phyloP scores from a whole-genome alignment of 768 basidiomycete genomes.

The Russula lepida region DNA sequence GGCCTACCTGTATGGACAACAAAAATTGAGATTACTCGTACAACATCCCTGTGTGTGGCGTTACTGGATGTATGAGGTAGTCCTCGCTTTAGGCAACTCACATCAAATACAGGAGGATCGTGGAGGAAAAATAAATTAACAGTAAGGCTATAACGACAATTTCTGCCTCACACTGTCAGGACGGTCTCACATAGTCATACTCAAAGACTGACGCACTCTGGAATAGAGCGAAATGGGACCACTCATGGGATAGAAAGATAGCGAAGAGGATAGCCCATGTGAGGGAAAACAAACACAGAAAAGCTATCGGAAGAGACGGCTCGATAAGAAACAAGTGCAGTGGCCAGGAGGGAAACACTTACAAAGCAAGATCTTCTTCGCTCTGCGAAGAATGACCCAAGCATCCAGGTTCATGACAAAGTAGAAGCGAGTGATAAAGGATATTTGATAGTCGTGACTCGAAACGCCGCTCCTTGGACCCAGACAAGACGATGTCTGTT shows the following conservation, averaged over 20 bases:
- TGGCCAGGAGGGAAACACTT: background rate
- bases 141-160: background rate
- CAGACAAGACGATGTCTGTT: background rate
- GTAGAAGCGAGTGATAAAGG: background rate
- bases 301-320: background rate
- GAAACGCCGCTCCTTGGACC: background rate
- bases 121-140: conserved; percentile 2
- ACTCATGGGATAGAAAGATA: conserved; percentile 1
- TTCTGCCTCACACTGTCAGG: conserved; percentile 1
- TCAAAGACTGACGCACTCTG: conserved; percentile 11
- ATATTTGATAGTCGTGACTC: background rate
- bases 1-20: conserved; percentile 10
- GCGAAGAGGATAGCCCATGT: conserved; percentile 8
- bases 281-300: conserved; percentile 3
- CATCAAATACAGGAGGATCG: conserved; percentile 19
- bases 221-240: background rate
- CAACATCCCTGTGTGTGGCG: conserved; percentile 11
- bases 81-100: background rate
- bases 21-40: background rate
- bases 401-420: conserved; percentile 7
- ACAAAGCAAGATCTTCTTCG: conserved; percentile 14
- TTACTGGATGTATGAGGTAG: background rate
- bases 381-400: conserved; percentile 17
- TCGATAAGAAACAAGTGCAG: background rate
- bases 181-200: background rate